These are phyloP conservation scores for Phytophthora citricola DNA, from an alignment of 352 stramenopile genomes.

Conservation along the genomic window DNA sequence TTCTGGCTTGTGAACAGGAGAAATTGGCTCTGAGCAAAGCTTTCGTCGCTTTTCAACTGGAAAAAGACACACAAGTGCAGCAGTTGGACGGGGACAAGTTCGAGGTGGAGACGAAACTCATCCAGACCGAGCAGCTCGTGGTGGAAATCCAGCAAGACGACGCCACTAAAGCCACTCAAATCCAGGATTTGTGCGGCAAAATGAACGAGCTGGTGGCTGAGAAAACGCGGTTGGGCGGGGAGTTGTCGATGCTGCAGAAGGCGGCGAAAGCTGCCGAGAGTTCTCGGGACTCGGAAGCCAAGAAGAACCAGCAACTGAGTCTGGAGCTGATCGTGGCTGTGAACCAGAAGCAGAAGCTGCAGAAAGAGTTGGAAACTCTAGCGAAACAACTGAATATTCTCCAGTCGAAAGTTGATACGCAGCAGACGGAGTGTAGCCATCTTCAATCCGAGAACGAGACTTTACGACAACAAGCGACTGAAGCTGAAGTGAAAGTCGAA, in stretches of 20 bases:
- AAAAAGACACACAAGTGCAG: conserved; percentile 49
- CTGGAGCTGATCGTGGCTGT: conserved; percentile 71
- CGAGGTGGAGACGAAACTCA: conserved; percentile 65
- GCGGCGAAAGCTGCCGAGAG: conserved; percentile 40
- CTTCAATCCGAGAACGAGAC: conserved; percentile 30
- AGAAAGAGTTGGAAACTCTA: conserved; percentile 39
- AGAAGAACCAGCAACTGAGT: conserved; percentile 77
- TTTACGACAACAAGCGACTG: conserved; percentile 18
- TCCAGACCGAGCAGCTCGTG: conserved; percentile 67
- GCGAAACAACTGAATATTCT: conserved; percentile 30
- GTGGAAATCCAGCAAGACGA: conserved; percentile 73
- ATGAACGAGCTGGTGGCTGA: conserved; percentile 61
- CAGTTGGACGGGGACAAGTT: conserved; percentile 67
- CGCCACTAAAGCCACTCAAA: conserved; percentile 53
- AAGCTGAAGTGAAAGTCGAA: conserved; percentile 41
- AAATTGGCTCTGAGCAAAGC: conserved; percentile 74
- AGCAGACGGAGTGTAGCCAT: conserved; percentile 13
- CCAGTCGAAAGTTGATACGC: conserved; percentile 19
- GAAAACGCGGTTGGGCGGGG: conserved; percentile 42
- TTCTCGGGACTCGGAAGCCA: conserved; percentile 39
- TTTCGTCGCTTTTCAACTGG: conserved; percentile 71
- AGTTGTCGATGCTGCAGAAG: conserved; percentile 49
- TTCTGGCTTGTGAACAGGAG: conserved; percentile 69
- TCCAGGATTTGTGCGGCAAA: conserved; percentile 64
- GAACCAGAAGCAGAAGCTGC: conserved; percentile 67